Evolutionary conservation across 2,329 filamentous ascomycete genomes (phyloP), one percentile per base, ranked within the genome.

Genomic region (Parascedosporium putredinis): DNA sequence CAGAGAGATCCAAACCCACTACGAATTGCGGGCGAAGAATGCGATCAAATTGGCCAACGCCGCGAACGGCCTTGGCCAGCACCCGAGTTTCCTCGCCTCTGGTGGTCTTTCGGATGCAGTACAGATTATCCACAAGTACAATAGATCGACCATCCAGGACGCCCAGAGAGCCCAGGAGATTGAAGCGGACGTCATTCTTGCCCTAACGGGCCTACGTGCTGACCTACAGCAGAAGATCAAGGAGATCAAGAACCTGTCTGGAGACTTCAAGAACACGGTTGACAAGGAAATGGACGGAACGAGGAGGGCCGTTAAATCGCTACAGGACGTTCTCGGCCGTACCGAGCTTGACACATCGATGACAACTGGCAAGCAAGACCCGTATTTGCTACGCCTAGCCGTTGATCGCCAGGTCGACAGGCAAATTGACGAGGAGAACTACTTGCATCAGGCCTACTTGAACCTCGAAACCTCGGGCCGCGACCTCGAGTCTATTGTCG

Each of bases 141-240:
- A 96, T 69, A 89, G 86, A 60, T 82, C 84, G 53, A 79, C 86
- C 6, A 78, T 94, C 34, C 61, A 76, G 3, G 93, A 96, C 62
- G 81, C 88, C 12, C 88, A 84, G 66, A 96, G 95, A 68, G 88
- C 91, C 2, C 83, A 78, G 51, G 89, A 95, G 54, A 90, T 96
- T 51, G 88, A 97, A 63, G 83, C 83, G 54, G 91, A 97, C 61
- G 89, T 98, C 44, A 88, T 97, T 55, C 74, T 87, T 47, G 89
- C 91, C 48, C 73, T 98, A 50, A 88, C 84, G 2, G 89, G 89
- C 1, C 71, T 98, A 49, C 75, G 93, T 51, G 90, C 83, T 60
- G 93, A 98, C 64, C 73, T 98, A 16, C 85, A 86, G 54, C 88
- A 94, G 64, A 98, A 98, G 71, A 95, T 95, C 66, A 98, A 97